phyloP scores from a whole-genome alignment of 2,329 filamentous ascomycete genomes.

The Coniella vitis region DNA sequence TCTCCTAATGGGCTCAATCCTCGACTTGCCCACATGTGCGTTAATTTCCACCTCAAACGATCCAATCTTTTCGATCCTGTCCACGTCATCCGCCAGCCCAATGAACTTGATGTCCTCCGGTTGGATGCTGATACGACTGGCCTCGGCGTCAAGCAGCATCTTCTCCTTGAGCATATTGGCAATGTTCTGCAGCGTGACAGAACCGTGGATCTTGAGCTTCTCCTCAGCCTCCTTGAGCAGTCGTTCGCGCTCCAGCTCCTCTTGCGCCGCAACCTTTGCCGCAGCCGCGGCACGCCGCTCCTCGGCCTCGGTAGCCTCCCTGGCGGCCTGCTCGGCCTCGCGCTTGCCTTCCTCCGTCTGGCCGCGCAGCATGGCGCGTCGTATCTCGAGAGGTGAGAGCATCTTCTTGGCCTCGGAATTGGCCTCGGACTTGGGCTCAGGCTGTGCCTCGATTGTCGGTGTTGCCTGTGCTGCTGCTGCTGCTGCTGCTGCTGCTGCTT shows the following conservation, averaged over 20 bases:
- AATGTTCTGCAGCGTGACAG: conserved; percentile 33
- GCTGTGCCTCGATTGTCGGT: too few relatives aligned
- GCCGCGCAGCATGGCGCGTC: neutral
- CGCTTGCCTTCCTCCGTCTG: conserved; percentile 7
- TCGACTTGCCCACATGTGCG: conserved; percentile 20
- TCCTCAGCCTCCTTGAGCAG: conserved; percentile 8
- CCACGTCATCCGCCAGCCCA: conserved; percentile 25
- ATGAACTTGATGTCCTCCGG: conserved; percentile 28
- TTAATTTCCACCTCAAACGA: conserved; percentile 32
- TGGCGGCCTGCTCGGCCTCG: conserved; percentile 10
- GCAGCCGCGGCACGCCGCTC: neutral
- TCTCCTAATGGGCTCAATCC: conserved; percentile 26
- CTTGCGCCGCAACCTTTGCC: neutral
- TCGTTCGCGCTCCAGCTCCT: conserved; percentile 8
- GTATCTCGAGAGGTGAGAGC: conserved; percentile 19
- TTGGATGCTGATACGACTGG: conserved; percentile 29
- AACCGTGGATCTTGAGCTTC: conserved; percentile 33
- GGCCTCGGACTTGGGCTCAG: conserved; percentile 15
- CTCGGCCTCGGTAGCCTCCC: conserved; percentile 1
- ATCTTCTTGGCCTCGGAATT: conserved; percentile 11
- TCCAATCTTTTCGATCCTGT: conserved; percentile 35
- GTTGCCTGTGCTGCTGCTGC: conserved; percentile 15
- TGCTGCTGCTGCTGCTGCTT: conserved; percentile 11
- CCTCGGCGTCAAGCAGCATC: conserved; percentile 27
- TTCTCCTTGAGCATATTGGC: conserved; percentile 27